Evolutionary conservation across 768 basidiomycete genomes (phyloP).

Genomic region (Lenzites betulinus): DNA sequence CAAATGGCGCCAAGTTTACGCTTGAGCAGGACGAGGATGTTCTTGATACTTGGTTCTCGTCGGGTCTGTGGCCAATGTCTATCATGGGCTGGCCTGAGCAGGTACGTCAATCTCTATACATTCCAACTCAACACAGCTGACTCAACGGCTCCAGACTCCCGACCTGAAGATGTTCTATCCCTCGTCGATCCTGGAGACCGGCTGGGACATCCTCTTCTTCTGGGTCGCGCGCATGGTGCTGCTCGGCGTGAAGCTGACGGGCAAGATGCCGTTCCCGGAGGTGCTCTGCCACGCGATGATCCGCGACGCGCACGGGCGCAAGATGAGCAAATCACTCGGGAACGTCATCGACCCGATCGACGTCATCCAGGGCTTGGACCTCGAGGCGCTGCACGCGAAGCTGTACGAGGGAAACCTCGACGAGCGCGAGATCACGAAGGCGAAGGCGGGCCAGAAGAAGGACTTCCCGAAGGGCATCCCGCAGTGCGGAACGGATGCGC

Average conservation of each 20-base stretch:
- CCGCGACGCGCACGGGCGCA: slow-evolving; percentile 96
- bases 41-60: slow-evolving; percentile 99
- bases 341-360: slow-evolving; percentile 98
- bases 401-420: slow-evolving; percentile 91
- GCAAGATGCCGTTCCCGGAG: slow-evolving; percentile 90
- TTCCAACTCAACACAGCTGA: neutral
- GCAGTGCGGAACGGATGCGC: slow-evolving; percentile 96
- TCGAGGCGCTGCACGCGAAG: slow-evolving; percentile 84
- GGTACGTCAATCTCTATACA: slow-evolving; percentile 40
- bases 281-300: slow-evolving; percentile 99
- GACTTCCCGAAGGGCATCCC: slow-evolving; percentile 99
- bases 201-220: slow-evolving; percentile 99
- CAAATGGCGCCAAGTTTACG: slow-evolving; percentile 62
- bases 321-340: slow-evolving; percentile 98
- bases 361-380: slow-evolving; percentile 81
- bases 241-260: slow-evolving; percentile 88
- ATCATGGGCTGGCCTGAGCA: slow-evolving; percentile 98
- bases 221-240: slow-evolving; percentile 99
- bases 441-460: slow-evolving; percentile 95
- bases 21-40: slow-evolving; percentile 96
- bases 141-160: slow-evolving; percentile 50
- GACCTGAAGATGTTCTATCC: slow-evolving; percentile 89
- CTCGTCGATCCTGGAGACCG: slow-evolving; percentile 89
- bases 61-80: slow-evolving; percentile 95
- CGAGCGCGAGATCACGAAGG: slow-evolving; percentile 88